These are phyloP conservation scores for Suhomyces panamericanus DNA, from an alignment of 1,139 yeast species.

Conservation along the genomic window DNA sequence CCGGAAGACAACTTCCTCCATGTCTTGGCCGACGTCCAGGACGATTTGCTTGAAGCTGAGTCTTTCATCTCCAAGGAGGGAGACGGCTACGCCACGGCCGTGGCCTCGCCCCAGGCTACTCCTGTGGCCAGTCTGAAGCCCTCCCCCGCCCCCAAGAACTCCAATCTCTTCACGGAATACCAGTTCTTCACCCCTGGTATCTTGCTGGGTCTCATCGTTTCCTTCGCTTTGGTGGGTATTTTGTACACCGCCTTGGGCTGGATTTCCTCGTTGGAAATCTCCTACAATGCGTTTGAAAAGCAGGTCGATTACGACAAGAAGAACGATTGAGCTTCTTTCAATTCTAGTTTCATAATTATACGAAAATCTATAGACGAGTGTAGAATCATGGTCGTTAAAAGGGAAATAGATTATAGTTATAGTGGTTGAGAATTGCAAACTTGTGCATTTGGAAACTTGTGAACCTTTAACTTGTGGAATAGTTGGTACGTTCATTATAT, in stretches of 20 bases:
- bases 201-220: slow-evolving; percentile 64
- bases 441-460: too few species aligned
- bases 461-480: too few species aligned
- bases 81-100: slow-evolving; percentile 25
- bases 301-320: slow-evolving; percentile 65
- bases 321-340: slow-evolving; percentile 33
- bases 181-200: slow-evolving; percentile 57
- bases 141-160: slow-evolving; percentile 3
- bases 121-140: slow-evolving; percentile 8
- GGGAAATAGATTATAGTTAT: too few species aligned
- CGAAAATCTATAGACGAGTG: background rate
- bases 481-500: too few species aligned
- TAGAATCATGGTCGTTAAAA: too few species aligned
- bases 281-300: slow-evolving; percentile 72
- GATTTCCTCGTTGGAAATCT: slow-evolving; percentile 61
- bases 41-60: slow-evolving; percentile 37
- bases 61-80: slow-evolving; percentile 32
- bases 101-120: slow-evolving; percentile 14
- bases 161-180: slow-evolving; percentile 39
- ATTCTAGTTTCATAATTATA: slow-evolving; percentile 4
- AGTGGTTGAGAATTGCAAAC: too few species aligned
- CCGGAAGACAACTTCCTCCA: slow-evolving; percentile 16
- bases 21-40: slow-evolving; percentile 33
- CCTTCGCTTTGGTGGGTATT: slow-evolving; percentile 52
- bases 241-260: slow-evolving; percentile 59